Percentiles rank a stretch among this genome's conserved stretches.
These are phyloP conservation scores for Candida sojae DNA, from an alignment of 1,139 yeast genomes.

Conservation along the genomic window DNA sequence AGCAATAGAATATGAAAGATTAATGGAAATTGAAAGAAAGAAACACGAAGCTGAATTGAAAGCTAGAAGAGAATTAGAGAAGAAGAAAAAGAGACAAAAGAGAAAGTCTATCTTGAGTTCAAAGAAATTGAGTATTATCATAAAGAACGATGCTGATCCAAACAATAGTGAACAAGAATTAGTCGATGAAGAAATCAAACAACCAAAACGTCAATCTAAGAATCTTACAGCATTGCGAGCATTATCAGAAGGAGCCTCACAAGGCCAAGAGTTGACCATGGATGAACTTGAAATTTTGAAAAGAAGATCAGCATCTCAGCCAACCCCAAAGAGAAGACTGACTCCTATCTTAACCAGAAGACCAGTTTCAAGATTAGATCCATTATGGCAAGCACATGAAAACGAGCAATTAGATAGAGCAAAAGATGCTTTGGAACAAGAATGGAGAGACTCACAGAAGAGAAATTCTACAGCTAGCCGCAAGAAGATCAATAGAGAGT, in stretches of 20 bases:
- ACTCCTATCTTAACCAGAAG: constrained; percentile 51
- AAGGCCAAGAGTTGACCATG: constrained; percentile 29
- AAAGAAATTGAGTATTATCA: constrained; percentile 40
- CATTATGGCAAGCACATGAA: constrained; percentile 52
- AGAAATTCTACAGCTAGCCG: constrained; percentile 12
- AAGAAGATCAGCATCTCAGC: constrained; percentile 51
- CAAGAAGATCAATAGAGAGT: constrained; percentile 36
- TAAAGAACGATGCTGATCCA: constrained; percentile 29
- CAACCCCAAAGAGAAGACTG: constrained; percentile 37
- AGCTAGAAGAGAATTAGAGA: constrained; percentile 49
- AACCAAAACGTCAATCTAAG: constrained; percentile 43
- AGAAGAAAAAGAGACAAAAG: constrained; percentile 46
- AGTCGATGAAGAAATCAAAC: constrained; percentile 25
- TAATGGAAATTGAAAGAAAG: constrained; percentile 52
- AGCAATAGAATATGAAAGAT: constrained; percentile 49
- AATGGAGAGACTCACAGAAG: constrained; percentile 23
- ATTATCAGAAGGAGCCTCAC: constrained; percentile 36
- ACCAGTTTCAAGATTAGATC: constrained; percentile 74
- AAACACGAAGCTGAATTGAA: constrained; percentile 50
- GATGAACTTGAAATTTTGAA: constrained; percentile 46
- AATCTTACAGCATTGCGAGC: constrained; percentile 29
- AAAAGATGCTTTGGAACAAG: constrained; percentile 44
- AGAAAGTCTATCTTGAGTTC: constrained; percentile 46
- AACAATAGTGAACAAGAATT: constrained; percentile 38
- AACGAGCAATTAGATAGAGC: constrained; percentile 51